These are phyloP conservation scores for Pelargonium citronellum DNA, from an alignment of 441 rosid genomes.

Conservation along the genomic window DNA sequence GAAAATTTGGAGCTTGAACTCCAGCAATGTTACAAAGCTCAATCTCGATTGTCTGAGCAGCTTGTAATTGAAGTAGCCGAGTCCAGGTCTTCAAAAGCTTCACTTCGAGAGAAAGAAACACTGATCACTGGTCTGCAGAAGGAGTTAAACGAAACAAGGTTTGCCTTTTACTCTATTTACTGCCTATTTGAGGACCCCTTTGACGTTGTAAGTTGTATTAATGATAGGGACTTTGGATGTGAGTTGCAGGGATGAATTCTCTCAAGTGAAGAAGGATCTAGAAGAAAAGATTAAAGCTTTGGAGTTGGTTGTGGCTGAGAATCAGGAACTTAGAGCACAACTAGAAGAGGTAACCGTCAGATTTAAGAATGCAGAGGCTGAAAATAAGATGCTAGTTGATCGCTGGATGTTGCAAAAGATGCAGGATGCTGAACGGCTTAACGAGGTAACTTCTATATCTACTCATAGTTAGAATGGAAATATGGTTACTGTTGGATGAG, in stretches of 20 bases:
- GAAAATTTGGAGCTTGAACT: constrained; percentile 70
- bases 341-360: constrained; percentile 52
- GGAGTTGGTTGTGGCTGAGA: constrained; percentile 58
- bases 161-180: background rate
- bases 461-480: constrained; percentile 12
- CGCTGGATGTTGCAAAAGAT: constrained; percentile 96
- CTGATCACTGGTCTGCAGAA: constrained; percentile 42
- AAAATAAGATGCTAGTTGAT: constrained; percentile 78
- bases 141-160: constrained; percentile 53
- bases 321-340: constrained; percentile 45
- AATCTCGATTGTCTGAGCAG: constrained; percentile 79
- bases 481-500: background rate
- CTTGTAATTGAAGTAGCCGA: constrained; percentile 86
- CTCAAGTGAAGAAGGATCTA: constrained; percentile 46
- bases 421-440: constrained; percentile 92
- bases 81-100: constrained; percentile 61
- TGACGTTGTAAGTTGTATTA: constrained; percentile 10
- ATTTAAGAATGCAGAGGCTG: constrained; percentile 70
- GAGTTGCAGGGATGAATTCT: constrained; percentile 53
- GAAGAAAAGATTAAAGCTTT: constrained; percentile 58
- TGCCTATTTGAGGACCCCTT: constrained; percentile 4
- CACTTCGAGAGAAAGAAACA: constrained; percentile 60
- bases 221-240: constrained; percentile 16
- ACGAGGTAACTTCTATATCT: constrained; percentile 49
- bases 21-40: constrained; percentile 88